Base-by-base conservation (phyloP, 192 early-diverging fungal species). In the Entophlyctis luteolus region DNA sequence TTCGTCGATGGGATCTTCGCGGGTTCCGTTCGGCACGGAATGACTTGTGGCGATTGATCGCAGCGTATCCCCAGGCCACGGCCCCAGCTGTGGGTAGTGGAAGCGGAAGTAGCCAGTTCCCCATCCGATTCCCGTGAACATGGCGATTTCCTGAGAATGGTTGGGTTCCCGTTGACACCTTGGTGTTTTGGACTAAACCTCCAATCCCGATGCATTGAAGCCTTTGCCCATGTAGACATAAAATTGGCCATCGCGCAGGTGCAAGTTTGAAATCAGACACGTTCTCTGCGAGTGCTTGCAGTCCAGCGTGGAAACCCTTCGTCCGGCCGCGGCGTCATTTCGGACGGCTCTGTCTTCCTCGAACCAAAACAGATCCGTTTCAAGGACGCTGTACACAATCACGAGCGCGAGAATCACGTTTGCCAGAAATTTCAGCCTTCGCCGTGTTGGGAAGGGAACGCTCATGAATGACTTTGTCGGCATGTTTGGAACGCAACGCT, bases 111-210 rank as follows among this genome's bases (percentile, higher is more conserved):
- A 29, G 10, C 55, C 55, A 16, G 57, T 53, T 8, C 68, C 68
- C 58, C 58, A 70, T 10, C 68, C 68, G 58, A 70, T 70, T 32
- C 68, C 68, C 4, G 68, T 63, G 31, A 49, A 63, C 60, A 63
- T 63, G 16, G 4, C 10, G 29, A 47, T 22, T 6, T 25, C 42
- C 14, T 63, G 54, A 27, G 31, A 29, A 12, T 16, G 20, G 42
- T 45, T 45, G 42, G 42, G 42, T 45, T 45, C 14, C 14, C 42
- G 20, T 16, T 45, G 42, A 16, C 14, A n/a, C 42, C 14, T 12
- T 16, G 42, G 20, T 20, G 14, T 12, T 20, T 16, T 45, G 14
- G 14, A 45, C 42, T 16, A n/a, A 45, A n/a, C 20, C 14, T 45
- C 20, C 42, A 12, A 45, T 20, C 14, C 42, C 42, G 42, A 55